Base-by-base conservation (phyloP, 1,139 yeast genomes). In the Candida sanyaensis region DNA sequence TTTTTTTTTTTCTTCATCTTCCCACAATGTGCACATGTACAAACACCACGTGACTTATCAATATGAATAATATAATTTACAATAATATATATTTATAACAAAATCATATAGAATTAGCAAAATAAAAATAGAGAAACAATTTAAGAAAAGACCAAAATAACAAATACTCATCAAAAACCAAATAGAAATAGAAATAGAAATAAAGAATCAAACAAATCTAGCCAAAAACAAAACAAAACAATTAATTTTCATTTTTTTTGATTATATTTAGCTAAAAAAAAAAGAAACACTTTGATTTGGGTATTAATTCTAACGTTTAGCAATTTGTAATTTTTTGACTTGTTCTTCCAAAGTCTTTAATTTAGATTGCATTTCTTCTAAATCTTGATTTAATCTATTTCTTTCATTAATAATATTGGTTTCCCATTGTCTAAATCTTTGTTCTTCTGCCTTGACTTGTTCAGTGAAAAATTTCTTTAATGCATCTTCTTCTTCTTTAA, bases 361-460 rank as follows among this genome's bases (percentile, higher is more conserved):
- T 65, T 86, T 85, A 37, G 71, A 58, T 60, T 92, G 97, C 71
- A 93, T 82, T 58, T 88, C 91, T 62, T 92, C 97, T 63, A 95
- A 80, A 68, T 93, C 99, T 69, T 86, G 88, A 71, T 93, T 93
- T 66, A 95, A 80, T 67, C 96, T 84, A 69, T 91, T 90, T 71
- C 97, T 86, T 73, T 92, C 98, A 58, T 88, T 89, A 55, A 91
- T 95, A 59, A 93, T 89, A 65, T 92, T 92, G 58, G 91, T 89
- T 71, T 92, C 98, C 98, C 99, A 93, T 75, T 92, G 96, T 75
- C 96, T 86, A 73, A 93, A 95, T 65, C 99, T 81, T 63, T 89
- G 96, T 64, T 95, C 99, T 72, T 93, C 99, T 43, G 90, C 89
- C 73, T 92, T 91, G 54, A 95, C 97, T 73, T 93, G 98, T 66